phyloP scores from a whole-genome alignment of 345 rosid species.

The Populus ilicifolia region DNA sequence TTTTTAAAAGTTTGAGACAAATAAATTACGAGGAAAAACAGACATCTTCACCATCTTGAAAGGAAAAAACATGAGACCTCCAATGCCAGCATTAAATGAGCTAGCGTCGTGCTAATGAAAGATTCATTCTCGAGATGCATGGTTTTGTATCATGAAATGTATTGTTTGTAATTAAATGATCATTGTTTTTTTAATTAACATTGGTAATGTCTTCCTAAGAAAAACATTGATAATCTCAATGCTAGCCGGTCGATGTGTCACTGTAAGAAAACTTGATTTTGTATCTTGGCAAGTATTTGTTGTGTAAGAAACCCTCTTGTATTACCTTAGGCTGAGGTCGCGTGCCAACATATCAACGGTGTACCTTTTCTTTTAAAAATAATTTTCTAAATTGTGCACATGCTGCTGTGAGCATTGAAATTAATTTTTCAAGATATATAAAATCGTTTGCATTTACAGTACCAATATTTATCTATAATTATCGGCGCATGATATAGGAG shows the following conservation, averaged over 20 bases:
- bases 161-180: neutral
- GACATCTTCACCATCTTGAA: conserved; percentile 47
- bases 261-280: neutral
- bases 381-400: too few species aligned
- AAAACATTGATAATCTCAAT: conserved; percentile 23
- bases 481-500: neutral
- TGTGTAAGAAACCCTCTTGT: neutral
- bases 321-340: neutral
- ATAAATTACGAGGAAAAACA: conserved; percentile 41
- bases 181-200: neutral
- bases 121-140: conserved; percentile 51
- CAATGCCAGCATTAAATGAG: conserved; percentile 54
- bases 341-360: neutral
- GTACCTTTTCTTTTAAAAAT: neutral
- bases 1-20: conserved; percentile 16
- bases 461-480: neutral
- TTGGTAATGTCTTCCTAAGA: neutral
- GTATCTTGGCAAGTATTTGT: neutral
- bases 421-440: too few species aligned
- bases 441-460: too few species aligned
- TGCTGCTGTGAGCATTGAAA: too few species aligned
- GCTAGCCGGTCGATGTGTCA: conserved; percentile 1
- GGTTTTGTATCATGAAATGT: conserved; percentile 12
- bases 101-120: conserved; percentile 30
- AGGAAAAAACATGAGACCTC: conserved; percentile 28